phyloP scores from a whole-genome alignment of 2,329 filamentous ascomycete genomes.

The Lasiodiplodia citricola region DNA sequence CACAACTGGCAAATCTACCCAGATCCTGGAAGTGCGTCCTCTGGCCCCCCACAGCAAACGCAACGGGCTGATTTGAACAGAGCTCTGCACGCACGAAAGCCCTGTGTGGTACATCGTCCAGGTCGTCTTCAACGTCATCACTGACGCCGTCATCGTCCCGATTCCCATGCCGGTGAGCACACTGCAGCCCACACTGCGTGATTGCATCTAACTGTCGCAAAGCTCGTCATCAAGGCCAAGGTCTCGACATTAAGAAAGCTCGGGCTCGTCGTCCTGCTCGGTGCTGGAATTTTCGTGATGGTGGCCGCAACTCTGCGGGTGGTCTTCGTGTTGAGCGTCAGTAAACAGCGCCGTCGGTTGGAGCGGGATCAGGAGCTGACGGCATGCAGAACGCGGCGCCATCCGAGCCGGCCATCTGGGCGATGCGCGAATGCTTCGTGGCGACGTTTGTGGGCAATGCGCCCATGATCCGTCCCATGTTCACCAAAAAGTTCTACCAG shows the following conservation, averaged over 20 bases:
- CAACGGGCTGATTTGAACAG: conserved; percentile 6
- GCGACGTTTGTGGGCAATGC: conserved; percentile 46
- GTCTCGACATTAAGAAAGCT: conserved; percentile 38
- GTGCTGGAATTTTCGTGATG: conserved; percentile 43
- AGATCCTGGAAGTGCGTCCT: conserved; percentile 44
- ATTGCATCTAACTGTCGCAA: neutral
- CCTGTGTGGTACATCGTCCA: conserved; percentile 39
- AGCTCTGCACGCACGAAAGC: conserved; percentile 43
- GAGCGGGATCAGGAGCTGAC: neutral
- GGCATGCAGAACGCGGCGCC: conserved; percentile 24
- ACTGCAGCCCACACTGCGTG: neutral
- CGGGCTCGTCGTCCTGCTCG: conserved; percentile 41
- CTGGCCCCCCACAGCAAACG: neutral
- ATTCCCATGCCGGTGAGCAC: conserved; percentile 40
- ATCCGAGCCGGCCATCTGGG: conserved; percentile 42
- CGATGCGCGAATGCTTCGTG: conserved; percentile 46
- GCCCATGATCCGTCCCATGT: conserved; percentile 41
- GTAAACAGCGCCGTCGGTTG: conserved; percentile 24
- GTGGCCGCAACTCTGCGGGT: conserved; percentile 37
- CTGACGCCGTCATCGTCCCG: conserved; percentile 43
- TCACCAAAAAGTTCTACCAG: conserved; percentile 29
- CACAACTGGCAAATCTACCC: conserved; percentile 45
- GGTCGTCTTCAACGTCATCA: conserved; percentile 42
- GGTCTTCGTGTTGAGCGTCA: conserved; percentile 38
- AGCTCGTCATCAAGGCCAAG: conserved; percentile 37